Evolutionary conservation across 345 rosid genomes (phyloP).

Genomic region (Kandelia obovata): DNA sequence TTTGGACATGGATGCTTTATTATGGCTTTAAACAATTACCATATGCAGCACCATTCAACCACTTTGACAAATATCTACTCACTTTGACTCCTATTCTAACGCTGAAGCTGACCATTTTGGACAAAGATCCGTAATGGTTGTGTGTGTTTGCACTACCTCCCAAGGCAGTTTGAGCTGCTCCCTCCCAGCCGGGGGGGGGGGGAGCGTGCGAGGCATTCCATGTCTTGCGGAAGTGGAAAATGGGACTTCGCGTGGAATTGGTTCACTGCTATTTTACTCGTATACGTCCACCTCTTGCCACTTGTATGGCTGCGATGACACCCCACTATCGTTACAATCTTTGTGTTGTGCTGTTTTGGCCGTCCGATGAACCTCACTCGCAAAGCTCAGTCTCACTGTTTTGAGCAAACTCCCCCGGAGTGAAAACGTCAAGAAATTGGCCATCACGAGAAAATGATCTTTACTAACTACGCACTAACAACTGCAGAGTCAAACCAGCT

Average conservation of each 20-base stretch:
- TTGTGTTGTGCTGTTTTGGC: not conserved
- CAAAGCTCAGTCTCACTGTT: not conserved
- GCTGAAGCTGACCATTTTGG: not conserved
- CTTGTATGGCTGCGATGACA: not conserved
- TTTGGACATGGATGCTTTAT: not conserved
- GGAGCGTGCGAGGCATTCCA: slow-evolving; percentile 1
- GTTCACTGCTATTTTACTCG: not conserved
- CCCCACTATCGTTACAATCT: too few relatives aligned
- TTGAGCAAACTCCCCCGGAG: slow-evolving; percentile 9
- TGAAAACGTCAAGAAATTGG: slow-evolving; percentile 15
- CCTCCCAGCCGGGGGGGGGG: not conserved
- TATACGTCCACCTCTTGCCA: not conserved
- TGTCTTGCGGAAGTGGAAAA: slow-evolving; percentile 13
- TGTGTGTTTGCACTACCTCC: slow-evolving; percentile 16
- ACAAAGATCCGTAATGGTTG: slow-evolving; percentile 31
- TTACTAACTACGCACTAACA: slow-evolving; percentile 1
- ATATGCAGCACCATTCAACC: not conserved
- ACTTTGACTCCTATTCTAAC: not conserved
- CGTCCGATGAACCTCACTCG: not conserved
- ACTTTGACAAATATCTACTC: not conserved
- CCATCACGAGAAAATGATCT: slow-evolving; percentile 14
- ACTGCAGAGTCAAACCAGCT: not conserved
- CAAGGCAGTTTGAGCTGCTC: not conserved
- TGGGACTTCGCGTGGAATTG: slow-evolving; percentile 1
- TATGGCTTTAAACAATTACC: not conserved